These are phyloP conservation scores for Hawksworthiomyces lignivorus DNA, from an alignment of 2,329 filamentous ascomycete genomes.

Conservation along the genomic window DNA sequence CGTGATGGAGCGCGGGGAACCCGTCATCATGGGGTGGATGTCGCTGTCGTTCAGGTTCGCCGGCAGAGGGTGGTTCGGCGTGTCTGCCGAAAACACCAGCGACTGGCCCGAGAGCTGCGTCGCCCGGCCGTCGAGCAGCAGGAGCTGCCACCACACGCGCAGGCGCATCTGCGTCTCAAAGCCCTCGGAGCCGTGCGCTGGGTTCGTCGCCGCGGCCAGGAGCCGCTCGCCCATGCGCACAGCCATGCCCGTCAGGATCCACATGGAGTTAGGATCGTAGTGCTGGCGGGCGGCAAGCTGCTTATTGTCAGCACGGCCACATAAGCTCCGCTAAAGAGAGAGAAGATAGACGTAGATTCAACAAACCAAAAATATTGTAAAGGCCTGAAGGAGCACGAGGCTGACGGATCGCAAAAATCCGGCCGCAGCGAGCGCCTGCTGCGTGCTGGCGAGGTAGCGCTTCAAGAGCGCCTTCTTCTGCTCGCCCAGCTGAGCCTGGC, in stretches of 20 bases:
- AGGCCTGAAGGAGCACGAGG: slow-evolving; percentile 48
- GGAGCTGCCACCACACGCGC: slow-evolving; percentile 51
- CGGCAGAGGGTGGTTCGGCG: slow-evolving; percentile 5
- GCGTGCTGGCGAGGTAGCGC: slow-evolving; percentile 37
- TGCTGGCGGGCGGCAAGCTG: slow-evolving; percentile 23
- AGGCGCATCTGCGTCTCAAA: slow-evolving; percentile 54
- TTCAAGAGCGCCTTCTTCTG: background rate
- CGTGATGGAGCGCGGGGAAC: slow-evolving; percentile 28
- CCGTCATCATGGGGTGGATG: slow-evolving; percentile 33
- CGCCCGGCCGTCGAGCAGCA: slow-evolving; percentile 43
- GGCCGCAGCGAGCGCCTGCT: slow-evolving; percentile 49
- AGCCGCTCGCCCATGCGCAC: slow-evolving; percentile 44
- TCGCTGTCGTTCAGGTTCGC: slow-evolving; percentile 45
- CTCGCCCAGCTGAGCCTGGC: slow-evolving; percentile 7
- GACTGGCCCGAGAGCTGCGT: slow-evolving; percentile 11
- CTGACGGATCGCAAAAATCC: slow-evolving; percentile 50
- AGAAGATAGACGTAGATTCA: background rate
- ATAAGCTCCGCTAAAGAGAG: background rate
- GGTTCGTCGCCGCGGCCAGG: slow-evolving; percentile 34
- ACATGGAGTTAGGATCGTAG: slow-evolving; percentile 43
- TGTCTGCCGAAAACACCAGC: background rate
- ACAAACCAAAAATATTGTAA: slow-evolving; percentile 41
- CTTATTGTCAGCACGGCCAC: too few species aligned
- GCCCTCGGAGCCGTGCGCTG: slow-evolving; percentile 36
- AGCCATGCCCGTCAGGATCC: slow-evolving; percentile 52